Conservation (phyloP, 345 rosid genomes). For the Boechera divaricarpa region DNA sequence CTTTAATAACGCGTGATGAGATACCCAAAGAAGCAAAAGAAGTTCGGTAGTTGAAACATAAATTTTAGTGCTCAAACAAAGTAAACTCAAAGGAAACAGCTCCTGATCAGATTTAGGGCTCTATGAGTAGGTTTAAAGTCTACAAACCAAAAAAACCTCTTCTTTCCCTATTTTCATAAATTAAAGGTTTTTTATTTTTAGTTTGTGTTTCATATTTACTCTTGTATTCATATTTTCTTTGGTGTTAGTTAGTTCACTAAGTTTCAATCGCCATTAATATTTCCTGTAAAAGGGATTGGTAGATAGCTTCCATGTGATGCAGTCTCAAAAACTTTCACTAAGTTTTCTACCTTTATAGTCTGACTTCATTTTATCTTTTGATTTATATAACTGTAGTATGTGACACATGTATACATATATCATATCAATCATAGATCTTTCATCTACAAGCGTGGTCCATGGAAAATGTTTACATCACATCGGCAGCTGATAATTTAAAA, state of each 20-base stretch:
- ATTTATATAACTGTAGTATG: constrained; percentile 28
- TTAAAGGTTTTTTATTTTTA: not conserved
- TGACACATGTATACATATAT: constrained; percentile 36
- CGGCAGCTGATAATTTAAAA: constrained; percentile 29
- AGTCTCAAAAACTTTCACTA: constrained; percentile 37
- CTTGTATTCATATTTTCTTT: not conserved
- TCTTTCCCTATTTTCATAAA: constrained; percentile 28
- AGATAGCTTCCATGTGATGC: constrained; percentile 40
- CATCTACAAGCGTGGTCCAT: constrained; percentile 45
- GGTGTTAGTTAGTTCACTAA: constrained; percentile 10
- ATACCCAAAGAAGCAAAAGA: constrained; percentile 42
- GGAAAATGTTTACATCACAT: constrained; percentile 47
- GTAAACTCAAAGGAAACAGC: constrained; percentile 41
- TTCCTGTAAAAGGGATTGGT: constrained; percentile 37
- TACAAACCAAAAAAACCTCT: constrained; percentile 24
- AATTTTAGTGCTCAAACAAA: constrained; percentile 42
- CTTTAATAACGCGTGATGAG: constrained; percentile 14
- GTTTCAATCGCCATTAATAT: constrained; percentile 23
- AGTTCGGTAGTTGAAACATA: constrained; percentile 40
- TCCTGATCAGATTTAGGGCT: constrained; percentile 45
- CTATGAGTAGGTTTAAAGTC: constrained; percentile 40
- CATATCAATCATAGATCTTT: constrained; percentile 48
- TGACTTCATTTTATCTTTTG: constrained; percentile 39
- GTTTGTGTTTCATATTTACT: constrained; percentile 10
- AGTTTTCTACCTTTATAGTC: constrained; percentile 32